These are phyloP conservation scores for Pleurozium schreberi DNA, from an alignment of 225 moss, liverwort and hornwort species.

Conservation along the genomic window DNA sequence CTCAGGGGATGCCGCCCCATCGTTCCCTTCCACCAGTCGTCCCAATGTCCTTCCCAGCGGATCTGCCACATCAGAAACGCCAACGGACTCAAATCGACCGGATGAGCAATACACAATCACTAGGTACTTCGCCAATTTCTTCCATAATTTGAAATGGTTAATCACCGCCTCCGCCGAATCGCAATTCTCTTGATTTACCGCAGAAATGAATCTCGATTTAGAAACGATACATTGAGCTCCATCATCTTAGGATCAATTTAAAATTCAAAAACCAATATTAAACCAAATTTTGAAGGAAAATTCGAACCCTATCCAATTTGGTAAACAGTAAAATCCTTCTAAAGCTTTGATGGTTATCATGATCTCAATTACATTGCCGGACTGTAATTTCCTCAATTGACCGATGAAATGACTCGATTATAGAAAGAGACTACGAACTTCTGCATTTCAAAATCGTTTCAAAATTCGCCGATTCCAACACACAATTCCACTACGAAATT, in stretches of 20 bases:
- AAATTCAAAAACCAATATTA: background rate
- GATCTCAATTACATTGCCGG: background rate
- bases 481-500: too few species aligned
- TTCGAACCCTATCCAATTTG: background rate
- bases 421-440: background rate
- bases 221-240: background rate
- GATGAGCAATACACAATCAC: background rate
- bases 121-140: background rate
- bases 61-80: conserved; percentile 14
- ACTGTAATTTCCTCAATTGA: background rate
- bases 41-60: conserved; percentile 42
- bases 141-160: background rate
- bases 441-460: background rate
- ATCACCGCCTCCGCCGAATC: background rate
- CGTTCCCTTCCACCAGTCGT: conserved; percentile 38
- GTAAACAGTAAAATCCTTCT: background rate
- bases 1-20: conserved; percentile 19
- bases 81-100: background rate
- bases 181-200: background rate
- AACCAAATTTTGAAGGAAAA: background rate
- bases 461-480: background rate
- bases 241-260: background rate
- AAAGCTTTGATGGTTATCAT: background rate
- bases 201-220: background rate
- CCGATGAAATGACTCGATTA: background rate